Base-by-base conservation (phyloP, 2,329 filamentous ascomycete genomes). In the Fusarium sp. region DNA sequence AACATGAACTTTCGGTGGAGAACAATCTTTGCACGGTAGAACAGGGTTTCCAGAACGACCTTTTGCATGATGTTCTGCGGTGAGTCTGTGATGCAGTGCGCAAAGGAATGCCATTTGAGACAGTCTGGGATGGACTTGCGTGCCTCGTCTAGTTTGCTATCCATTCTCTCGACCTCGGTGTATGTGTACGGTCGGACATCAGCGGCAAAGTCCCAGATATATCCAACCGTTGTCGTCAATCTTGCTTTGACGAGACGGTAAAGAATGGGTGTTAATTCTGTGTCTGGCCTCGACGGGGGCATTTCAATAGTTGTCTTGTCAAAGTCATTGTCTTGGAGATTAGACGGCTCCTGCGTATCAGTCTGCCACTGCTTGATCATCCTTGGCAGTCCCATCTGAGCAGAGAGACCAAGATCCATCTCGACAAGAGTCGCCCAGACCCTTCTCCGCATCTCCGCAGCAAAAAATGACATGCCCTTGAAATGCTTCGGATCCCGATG, bases 401-500 rank as follows among this genome's bases (percentile, higher is more conserved):
- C 81, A 1, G 84, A 85, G 8, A 86, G 80, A 0, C 83, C 72
- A 6, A 85, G 76, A 50, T 87, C 86, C 7, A 84, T 76, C 60
- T 84, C 81, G 22, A 81, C 76, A 8, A 86, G 75, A 1, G 81
- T 78, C 12, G 81, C 78, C 85, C 86, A 87, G 0, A 83, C 72
- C 3, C 85, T 79, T 36, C 84, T 79, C 26, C 86, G 79, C 84
- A 87, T 87, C 71, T 87, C 85, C 6, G 82, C 81, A 1, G 82
- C 70, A 41, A 87, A 85, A 0, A 79, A 77, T 1, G 82, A 80
- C 32, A 87, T 82, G 11, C 75, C 78, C 1, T 79, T 77, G 69
- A 86, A 87, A 52, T 84, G 81, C 10, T 77, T 81, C 0, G 84
- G 80, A 65, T 87, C 86, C 60, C 84, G 75, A 66, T 88, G 86